Evolutionary conservation across 2,329 filamentous ascomycete species (phyloP), one percentile per base, ranked within the genome.

Genomic region (Xylariaceae sp.): DNA sequence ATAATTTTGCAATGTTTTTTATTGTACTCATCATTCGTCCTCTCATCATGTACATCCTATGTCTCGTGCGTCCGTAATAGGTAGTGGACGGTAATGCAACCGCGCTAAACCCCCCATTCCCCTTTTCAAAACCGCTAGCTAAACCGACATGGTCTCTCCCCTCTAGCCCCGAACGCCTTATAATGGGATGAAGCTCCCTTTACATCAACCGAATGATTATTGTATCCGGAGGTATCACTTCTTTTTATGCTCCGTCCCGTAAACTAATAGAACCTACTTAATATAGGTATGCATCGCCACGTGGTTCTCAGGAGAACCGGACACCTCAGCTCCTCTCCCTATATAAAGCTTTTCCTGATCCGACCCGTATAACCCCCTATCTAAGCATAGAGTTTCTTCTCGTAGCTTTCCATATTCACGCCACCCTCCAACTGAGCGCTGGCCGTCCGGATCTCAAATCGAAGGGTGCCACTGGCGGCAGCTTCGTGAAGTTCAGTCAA

Each of bases 361-460:
- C 32, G 6, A 4, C 32, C 23, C 23, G 23, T 26, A 29, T 29
- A 10, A 6, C 26, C 6, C 26, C 26, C 18, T 37, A 20, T 44
- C 67, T 86, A 97, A 69, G 92, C 91, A 78, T 96, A 99, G 66
- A 99, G 89, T 85, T 98, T 99, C 89, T 99, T 99, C 83, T 98
- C 95, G 74, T 96, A 98, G 74, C 91, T 93, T 81, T 98, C 92
- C 83, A 99, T 92, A 79, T 98, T 96, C 60, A 99, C 93, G 73
- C 93, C 95, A 63, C 95, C 95, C 82, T 99, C 95, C 57, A 96
- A 84, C 84, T 96, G 92, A 48, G 95, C 95, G 75, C 92, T 96
- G 57, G 92, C 89, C 59, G 92, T 98, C 68, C 95, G 85, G 70
- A 98, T 83, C 82, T 99, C 95, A 73, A 99, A 99, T 70, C 95